Evolutionary conservation across 257 asterid genomes (phyloP), one percentile per base, ranked within the genome.

Genomic region (Coffea canephora): DNA sequence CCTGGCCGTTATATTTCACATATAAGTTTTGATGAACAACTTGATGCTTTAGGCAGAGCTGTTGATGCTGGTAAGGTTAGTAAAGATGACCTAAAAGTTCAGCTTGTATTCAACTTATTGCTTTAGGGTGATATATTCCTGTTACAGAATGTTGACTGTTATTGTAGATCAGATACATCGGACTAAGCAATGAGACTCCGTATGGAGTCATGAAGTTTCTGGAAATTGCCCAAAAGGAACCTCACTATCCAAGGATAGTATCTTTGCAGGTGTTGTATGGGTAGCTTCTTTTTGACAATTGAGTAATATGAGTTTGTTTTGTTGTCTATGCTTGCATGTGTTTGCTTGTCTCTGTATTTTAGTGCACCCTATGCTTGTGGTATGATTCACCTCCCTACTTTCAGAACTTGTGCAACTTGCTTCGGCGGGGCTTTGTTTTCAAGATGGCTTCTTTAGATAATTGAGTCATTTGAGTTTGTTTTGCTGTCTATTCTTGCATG

Each of bases 161-260:
- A 7, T 68, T 84, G 76, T 90, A 95, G 99, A 91, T 95, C 84
- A 89, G 97, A 84, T 95, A 91, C 83, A 82, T 91, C 80, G 98
- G 99, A 77, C 89, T 93, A 52, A 95, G 99, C 85, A 95, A 95
- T 71, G 98, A 95, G 86, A 93, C 99, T 69, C 92, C 99, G 43
- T 93, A 93, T 81, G 99, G 98, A 82, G 86, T 93, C 74, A 91
- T 93, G 97, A 93, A 93, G 89, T 91, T 95, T 82, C 86, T 91
- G 66, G 93, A 90, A 75, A 81, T 84, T 84, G 90, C 95, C 66
- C 83, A 87, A 83, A 79, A 80, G 25, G 71, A 80, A 76, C 80
- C 92, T 72, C 67, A 67, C 86, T 80, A 80, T 83, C 83, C 89
- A 79, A 90, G 91, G 81, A 86, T 93, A 81, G 88, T 88, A 82